Percentiles rank a stretch among this genome's conserved stretches.
Evolutionary conservation across 2,329 filamentous ascomycete species (phyloP).

Genomic region (Sclerotinia nivalis): DNA sequence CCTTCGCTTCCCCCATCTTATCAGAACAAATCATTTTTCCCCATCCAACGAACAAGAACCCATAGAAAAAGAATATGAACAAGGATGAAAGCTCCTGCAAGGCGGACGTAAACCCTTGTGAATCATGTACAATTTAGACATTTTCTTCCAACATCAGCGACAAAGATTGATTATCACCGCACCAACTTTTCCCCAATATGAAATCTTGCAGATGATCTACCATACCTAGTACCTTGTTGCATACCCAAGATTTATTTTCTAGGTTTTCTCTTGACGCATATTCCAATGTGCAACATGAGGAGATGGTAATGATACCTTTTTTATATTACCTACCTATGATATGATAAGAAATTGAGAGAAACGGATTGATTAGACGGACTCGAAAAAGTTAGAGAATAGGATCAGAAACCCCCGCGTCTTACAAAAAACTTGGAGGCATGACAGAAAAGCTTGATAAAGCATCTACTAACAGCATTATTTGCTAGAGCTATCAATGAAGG

Average conservation of each 20-base stretch:
- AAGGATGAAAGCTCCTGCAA: constrained; percentile 18
- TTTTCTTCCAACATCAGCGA: constrained; percentile 11
- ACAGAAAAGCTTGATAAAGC: constrained; percentile 15
- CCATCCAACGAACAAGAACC: neutral
- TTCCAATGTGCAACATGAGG: neutral
- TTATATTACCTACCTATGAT: neutral
- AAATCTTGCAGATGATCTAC: constrained; percentile 17
- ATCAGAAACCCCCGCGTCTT: neutral
- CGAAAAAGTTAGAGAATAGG: neutral
- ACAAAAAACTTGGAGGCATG: constrained; percentile 6
- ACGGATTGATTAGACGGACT: neutral
- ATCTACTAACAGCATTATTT: neutral
- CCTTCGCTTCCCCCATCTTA: constrained; percentile 13
- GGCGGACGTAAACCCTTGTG: constrained; percentile 6
- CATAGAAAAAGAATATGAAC: neutral
- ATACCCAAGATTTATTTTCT: neutral
- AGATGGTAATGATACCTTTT: neutral
- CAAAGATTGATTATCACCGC: neutral
- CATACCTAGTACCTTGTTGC: neutral
- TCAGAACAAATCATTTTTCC: neutral
- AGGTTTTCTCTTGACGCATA: neutral
- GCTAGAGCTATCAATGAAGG: constrained; percentile 18
- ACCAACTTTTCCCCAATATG: constrained; percentile 9
- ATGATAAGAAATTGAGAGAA: neutral
- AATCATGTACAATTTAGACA: constrained; percentile 6